A percentile compares a stretch with the other conserved stretches of the same genome.
phyloP scores from a whole-genome alignment of 495 filamentous ascomycete species.

The Aspergillus wentii region DNA sequence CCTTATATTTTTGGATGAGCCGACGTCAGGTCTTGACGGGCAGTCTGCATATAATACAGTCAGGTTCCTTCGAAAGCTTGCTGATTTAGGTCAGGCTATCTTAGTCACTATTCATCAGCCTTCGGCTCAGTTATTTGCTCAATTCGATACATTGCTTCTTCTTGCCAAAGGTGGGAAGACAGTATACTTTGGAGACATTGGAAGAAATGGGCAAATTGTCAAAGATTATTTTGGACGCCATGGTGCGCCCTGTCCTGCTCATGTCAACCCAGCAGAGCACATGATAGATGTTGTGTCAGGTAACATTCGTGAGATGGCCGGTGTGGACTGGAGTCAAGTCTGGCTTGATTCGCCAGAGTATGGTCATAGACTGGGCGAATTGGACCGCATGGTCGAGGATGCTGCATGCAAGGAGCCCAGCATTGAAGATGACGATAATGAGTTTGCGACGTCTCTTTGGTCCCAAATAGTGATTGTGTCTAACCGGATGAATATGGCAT shows the following conservation, averaged over 20 bases:
- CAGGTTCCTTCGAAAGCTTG: slow-evolving; percentile 79
- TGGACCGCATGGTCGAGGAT: slow-evolving; percentile 49
- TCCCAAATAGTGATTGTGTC: slow-evolving; percentile 52
- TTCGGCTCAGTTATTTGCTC: slow-evolving; percentile 77
- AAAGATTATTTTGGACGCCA: slow-evolving; percentile 68
- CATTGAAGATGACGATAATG: slow-evolving; percentile 32
- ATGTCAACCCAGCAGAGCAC: slow-evolving; percentile 79
- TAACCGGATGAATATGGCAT: slow-evolving; percentile 50
- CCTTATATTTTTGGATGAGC: slow-evolving; percentile 85
- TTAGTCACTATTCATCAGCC: slow-evolving; percentile 93
- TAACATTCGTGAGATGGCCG: slow-evolving; percentile 1
- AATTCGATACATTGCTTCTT: slow-evolving; percentile 65
- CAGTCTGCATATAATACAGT: slow-evolving; percentile 87
- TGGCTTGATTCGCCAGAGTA: slow-evolving; percentile 56
- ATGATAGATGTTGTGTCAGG: slow-evolving; percentile 69
- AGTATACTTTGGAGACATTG: slow-evolving; percentile 67
- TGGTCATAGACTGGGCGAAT: slow-evolving; percentile 40
- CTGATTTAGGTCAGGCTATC: slow-evolving; percentile 79
- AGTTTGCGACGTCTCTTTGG: slow-evolving; percentile 56
- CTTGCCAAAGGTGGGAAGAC: slow-evolving; percentile 59
- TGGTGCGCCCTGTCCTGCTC: slow-evolving; percentile 61
- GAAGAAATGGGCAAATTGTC: slow-evolving; percentile 40
- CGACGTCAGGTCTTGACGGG: slow-evolving; percentile 81
- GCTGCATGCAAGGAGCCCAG: slow-evolving; percentile 27
- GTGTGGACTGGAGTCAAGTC: slow-evolving; percentile 62